Evolutionary conservation across 768 basidiomycete genomes (phyloP), one percentile per base, ranked within the genome.

Genomic region (Tylopilus balloui): DNA sequence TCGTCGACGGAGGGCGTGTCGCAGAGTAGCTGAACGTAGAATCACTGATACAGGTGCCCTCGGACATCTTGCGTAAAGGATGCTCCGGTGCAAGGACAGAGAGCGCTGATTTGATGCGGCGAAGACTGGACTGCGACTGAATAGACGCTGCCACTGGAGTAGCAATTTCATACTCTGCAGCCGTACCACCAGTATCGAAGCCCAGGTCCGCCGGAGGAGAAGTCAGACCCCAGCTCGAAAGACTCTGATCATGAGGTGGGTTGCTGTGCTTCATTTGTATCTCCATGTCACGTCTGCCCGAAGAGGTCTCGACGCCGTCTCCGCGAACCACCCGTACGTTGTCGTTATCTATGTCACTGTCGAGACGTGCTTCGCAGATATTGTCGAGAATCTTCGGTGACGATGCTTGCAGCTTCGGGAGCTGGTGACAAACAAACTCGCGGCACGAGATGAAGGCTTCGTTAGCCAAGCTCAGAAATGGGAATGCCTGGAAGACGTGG

Each of bases 401-500:
- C 6, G 71, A 69, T 12, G 65, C 69, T 62, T 81, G 78, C 27
- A 75, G 59, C 45, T 74, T 71, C 6, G 82, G 80, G n/a, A 88
- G 73, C 37, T 73, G 68, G 31, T 75, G 71, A 39, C 76, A 75
- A 27, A 87, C 81, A 62, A 90, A 92, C 50, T 81, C 74, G 25
- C 78, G 77, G 66, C 85, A 86, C 6, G 86, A 84, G 42, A 75
- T 55, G 64, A 88, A 88, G 3, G 89, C 81, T 37, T 78, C 78
- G n/a, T 70, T 75, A 23, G 85, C 69, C 3, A 79, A 73, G 9
- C 80, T 75, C 19, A 90, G 73, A 66, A 91, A 95, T 0, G 90
- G 88, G 58, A 90, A 88, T 14, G 83, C 76, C 64, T 95, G 93
- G 64, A 97, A 97, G 12, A 95, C 88, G 57, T 97, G 93, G 12